Percentiles rank a stretch among this genome's conserved stretches.
These are phyloP conservation scores for Meira nashicola DNA, from an alignment of 1,284 basidiomycete genomes.

Conservation along the genomic window DNA sequence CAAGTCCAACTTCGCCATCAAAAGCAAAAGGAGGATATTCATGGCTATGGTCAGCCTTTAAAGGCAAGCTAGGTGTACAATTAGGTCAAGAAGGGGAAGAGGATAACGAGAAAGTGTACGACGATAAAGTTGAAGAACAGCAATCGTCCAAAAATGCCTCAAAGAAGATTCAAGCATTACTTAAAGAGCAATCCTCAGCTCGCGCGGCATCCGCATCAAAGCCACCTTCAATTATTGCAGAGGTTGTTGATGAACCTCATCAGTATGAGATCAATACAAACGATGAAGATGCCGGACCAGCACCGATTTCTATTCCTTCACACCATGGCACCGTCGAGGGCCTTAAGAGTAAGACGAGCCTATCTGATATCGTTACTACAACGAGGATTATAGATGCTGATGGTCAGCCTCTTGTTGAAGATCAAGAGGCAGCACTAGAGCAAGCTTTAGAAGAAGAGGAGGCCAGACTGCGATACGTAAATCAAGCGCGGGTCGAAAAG, in stretches of 20 bases:
- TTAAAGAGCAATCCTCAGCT: conserved; percentile 11
- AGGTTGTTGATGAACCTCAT: neutral
- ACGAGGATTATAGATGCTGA: neutral
- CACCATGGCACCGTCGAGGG: conserved; percentile 3
- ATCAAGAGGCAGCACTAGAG: conserved; percentile 36
- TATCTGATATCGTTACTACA: neutral
- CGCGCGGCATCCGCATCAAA: neutral
- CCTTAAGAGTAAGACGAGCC: too few relatives aligned
- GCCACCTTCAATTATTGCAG: neutral
- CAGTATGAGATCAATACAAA: conserved; percentile 14
- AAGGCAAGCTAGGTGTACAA: neutral
- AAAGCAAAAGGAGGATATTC: conserved; percentile 3
- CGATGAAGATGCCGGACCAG: conserved; percentile 23
- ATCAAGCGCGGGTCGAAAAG: conserved; percentile 43
- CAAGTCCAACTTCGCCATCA: conserved; percentile 13
- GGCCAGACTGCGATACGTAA: conserved; percentile 32
- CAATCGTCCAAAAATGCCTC: conserved; percentile 28
- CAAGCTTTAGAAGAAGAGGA: conserved; percentile 41
- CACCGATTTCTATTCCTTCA: conserved; percentile 38
- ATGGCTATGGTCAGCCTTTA: conserved; percentile 37
- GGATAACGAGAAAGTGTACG: neutral
- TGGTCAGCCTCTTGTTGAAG: conserved; percentile 4
- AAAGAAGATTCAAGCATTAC: conserved; percentile 33
- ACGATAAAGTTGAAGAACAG: neutral
- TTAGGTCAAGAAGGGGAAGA: neutral